phyloP scores from a whole-genome alignment of 1,139 yeast genomes.

The Blastobotrys malaysiensis region DNA sequence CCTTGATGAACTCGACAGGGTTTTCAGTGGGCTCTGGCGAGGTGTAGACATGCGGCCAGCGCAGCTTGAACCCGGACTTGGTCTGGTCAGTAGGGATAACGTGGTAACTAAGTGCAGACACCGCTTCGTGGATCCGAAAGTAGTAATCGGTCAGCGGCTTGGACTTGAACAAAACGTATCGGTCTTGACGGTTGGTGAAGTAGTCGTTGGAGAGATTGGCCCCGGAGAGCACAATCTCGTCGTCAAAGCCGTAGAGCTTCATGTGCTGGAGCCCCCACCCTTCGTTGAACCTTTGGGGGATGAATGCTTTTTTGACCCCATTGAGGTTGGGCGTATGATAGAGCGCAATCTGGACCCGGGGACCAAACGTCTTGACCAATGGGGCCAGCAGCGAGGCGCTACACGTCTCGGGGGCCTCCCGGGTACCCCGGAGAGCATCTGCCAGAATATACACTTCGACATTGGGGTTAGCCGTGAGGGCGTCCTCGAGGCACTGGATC shows the following conservation, averaged over 20 bases:
- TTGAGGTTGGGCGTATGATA: conserved; percentile 85
- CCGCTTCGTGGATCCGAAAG: conserved; percentile 57
- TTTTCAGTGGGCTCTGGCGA: conserved; percentile 62
- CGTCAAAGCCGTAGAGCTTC: conserved; percentile 94
- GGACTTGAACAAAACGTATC: conserved; percentile 71
- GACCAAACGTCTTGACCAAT: conserved; percentile 60
- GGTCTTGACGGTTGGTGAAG: conserved; percentile 92
- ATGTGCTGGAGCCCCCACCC: conserved; percentile 93
- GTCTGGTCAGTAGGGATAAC: conserved; percentile 34
- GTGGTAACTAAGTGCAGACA: conserved; percentile 65
- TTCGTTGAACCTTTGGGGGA: conserved; percentile 86
- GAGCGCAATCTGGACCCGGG: conserved; percentile 72
- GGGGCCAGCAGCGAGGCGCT: conserved; percentile 72
- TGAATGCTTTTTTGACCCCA: conserved; percentile 56
- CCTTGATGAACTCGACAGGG: conserved; percentile 50
- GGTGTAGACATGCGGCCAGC: conserved; percentile 61
- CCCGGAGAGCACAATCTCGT: conserved; percentile 82
- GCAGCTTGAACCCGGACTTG: conserved; percentile 45
- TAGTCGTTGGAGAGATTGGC: conserved; percentile 89
- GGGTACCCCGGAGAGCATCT: conserved; percentile 88
- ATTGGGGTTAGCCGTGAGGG: conserved; percentile 53
- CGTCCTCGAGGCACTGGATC: conserved; percentile 33
- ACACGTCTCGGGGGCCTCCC: conserved; percentile 78
- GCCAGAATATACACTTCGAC: conserved; percentile 68
- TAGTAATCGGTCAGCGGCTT: conserved; percentile 63